Percentiles rank a stretch among this genome's conserved stretches.
Evolutionary conservation across 331 rosid genomes (phyloP).

Genomic region (Prunus yedoensis): DNA sequence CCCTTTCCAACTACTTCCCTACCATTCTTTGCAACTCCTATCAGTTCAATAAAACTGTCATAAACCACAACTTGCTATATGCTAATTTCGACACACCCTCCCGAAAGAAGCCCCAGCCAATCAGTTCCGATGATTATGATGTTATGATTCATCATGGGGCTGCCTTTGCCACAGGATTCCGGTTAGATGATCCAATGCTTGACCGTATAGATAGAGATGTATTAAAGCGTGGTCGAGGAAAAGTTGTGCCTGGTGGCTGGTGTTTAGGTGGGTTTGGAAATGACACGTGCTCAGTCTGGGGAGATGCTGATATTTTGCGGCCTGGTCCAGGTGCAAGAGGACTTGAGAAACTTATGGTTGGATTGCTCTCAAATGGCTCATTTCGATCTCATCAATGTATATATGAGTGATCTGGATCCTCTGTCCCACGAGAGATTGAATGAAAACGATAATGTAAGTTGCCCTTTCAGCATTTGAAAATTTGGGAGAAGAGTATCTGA

Average conservation of each 20-base stretch:
- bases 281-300: constrained; percentile 77
- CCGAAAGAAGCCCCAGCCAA: constrained; percentile 38
- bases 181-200: constrained; percentile 59
- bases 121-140: constrained; percentile 49
- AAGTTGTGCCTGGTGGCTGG: constrained; percentile 91
- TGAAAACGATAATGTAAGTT: constrained; percentile 1
- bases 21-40: constrained; percentile 81
- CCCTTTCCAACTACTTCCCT: constrained; percentile 79
- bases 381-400: constrained; percentile 53
- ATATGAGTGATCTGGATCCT: constrained; percentile 42
- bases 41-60: constrained; percentile 64
- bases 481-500: constrained; percentile 23
- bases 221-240: constrained; percentile 45
- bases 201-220: constrained; percentile 69
- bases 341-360: constrained; percentile 69
- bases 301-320: constrained; percentile 86
- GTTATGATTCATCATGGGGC: constrained; percentile 74
- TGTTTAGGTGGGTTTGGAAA: constrained; percentile 83
- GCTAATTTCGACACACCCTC: constrained; percentile 35
- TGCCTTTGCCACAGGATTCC: constrained; percentile 67
- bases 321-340: constrained; percentile 74
- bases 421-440: constrained; percentile 14
- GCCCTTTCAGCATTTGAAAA: constrained; percentile 19
- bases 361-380: constrained; percentile 60
- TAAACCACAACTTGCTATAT: constrained; percentile 70